A percentile compares a stretch with the other conserved stretches of the same genome.
Evolutionary conservation across 2,329 filamentous ascomycete species (phyloP).

Genomic region (Xylaria arbuscula): DNA sequence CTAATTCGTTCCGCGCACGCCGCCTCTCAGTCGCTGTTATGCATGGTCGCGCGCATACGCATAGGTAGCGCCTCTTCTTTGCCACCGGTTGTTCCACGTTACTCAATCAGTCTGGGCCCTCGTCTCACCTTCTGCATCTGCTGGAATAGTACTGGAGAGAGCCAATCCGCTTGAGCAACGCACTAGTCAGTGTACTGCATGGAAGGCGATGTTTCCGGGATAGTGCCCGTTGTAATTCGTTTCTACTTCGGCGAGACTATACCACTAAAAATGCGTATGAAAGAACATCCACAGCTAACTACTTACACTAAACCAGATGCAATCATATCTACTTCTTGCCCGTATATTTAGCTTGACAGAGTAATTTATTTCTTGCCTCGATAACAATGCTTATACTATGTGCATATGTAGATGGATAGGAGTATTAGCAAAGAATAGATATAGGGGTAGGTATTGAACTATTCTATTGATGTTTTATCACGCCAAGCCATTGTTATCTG

Average conservation of each 20-base stretch:
- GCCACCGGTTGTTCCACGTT: not conserved
- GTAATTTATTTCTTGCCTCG: not conserved
- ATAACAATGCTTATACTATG: not conserved
- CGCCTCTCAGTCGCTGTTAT: not conserved
- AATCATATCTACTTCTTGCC: not conserved
- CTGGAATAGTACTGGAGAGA: not conserved
- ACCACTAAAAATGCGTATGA: not conserved
- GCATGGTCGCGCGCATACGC: not conserved
- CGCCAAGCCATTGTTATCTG: not conserved
- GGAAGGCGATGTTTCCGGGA: not conserved
- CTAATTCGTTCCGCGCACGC: not conserved
- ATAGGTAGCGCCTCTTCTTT: not conserved
- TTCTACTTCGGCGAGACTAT: constrained; percentile 11
- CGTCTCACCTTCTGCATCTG: not conserved
- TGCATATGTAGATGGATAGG: not conserved
- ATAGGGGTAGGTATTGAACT: not conserved
- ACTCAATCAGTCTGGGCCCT: not conserved
- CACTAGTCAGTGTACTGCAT: constrained; percentile 1
- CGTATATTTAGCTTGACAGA: not conserved
- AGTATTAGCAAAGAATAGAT: not conserved
- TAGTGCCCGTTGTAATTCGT: not conserved
- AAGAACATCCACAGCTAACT: no score
- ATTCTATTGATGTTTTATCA: not conserved
- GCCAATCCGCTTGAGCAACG: not conserved
- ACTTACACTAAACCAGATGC: not conserved